These are phyloP conservation scores for Allomyces javanicus DNA, from an alignment of 192 early-diverging fungal genomes.

Conservation along the genomic window DNA sequence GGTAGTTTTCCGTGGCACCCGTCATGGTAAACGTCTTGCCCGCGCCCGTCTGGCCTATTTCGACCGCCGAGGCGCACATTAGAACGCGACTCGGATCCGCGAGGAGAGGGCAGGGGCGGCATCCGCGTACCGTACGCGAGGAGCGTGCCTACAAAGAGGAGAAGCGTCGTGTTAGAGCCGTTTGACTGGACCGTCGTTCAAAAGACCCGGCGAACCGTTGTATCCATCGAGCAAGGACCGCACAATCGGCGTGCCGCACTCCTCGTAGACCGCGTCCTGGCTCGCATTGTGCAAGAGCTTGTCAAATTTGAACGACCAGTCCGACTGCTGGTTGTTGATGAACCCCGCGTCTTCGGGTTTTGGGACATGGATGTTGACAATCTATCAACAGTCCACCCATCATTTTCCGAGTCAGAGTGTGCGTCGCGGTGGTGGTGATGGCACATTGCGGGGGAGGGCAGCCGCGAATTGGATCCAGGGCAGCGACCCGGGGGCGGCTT, in stretches of 20 bases:
- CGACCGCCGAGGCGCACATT: too few species aligned
- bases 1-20: slow-evolving; percentile 43
- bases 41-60: too few species aligned
- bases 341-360: slow-evolving; percentile 33
- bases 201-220: slow-evolving; percentile 18
- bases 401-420: too few species aligned
- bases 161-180: too few species aligned
- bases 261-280: slow-evolving; percentile 39
- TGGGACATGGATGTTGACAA: slow-evolving; percentile 34
- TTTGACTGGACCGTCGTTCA: too few species aligned
- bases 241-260: slow-evolving; percentile 28
- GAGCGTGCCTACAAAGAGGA: slow-evolving; percentile 8
- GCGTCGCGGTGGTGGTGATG: too few species aligned
- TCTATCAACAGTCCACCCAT: background rate
- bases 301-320: slow-evolving; percentile 45
- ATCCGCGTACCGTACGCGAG: slow-evolving; percentile 24
- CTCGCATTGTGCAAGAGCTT: slow-evolving; percentile 35
- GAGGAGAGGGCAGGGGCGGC: too few species aligned
- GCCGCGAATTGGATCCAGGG: too few species aligned
- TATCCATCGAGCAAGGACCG: slow-evolving; percentile 34
- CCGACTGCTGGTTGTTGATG: slow-evolving; percentile 46
- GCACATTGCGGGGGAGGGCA: too few species aligned
- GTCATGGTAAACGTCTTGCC: slow-evolving; percentile 49
- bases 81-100: too few species aligned
- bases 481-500: too few species aligned